Conservation (phyloP, 1,284 basidiomycete genomes). For the Cerioporus squamosus region DNA sequence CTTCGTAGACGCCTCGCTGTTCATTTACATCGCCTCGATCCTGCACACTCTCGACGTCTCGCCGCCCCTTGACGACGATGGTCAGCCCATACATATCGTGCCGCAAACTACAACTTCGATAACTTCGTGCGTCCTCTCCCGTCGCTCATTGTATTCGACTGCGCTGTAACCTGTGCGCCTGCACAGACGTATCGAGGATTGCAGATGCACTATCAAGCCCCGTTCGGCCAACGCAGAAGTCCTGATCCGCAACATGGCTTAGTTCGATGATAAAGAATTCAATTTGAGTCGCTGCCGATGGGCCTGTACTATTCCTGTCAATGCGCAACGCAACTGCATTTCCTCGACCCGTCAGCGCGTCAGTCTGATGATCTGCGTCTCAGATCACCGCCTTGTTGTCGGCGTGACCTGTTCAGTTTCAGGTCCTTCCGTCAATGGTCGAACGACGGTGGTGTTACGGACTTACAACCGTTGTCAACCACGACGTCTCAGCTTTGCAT, state of each 20-base stretch:
- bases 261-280: too few species aligned
- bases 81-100: neutral
- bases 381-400: too few species aligned
- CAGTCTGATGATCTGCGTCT: too few species aligned
- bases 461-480: too few species aligned
- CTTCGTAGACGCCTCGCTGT: constrained; percentile 11
- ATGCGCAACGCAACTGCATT: too few species aligned
- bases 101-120: neutral
- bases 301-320: too few species aligned
- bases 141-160: neutral
- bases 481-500: too few species aligned
- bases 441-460: too few species aligned
- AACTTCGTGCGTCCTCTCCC: neutral
- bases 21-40: constrained; percentile 15
- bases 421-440: too few species aligned
- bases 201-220: constrained; percentile 6
- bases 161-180: neutral
- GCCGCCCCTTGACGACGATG: constrained; percentile 3
- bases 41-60: constrained; percentile 20
- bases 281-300: too few species aligned
- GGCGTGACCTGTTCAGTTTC: too few species aligned
- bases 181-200: neutral
- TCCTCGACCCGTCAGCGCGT: too few species aligned
- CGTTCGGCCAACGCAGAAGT: neutral
- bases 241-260: neutral